A percentile compares a stretch with the other conserved stretches of the same genome.
These are phyloP conservation scores for Colletotrichum plurivorum DNA, from an alignment of 2,329 filamentous ascomycete genomes.

Conservation along the genomic window DNA sequence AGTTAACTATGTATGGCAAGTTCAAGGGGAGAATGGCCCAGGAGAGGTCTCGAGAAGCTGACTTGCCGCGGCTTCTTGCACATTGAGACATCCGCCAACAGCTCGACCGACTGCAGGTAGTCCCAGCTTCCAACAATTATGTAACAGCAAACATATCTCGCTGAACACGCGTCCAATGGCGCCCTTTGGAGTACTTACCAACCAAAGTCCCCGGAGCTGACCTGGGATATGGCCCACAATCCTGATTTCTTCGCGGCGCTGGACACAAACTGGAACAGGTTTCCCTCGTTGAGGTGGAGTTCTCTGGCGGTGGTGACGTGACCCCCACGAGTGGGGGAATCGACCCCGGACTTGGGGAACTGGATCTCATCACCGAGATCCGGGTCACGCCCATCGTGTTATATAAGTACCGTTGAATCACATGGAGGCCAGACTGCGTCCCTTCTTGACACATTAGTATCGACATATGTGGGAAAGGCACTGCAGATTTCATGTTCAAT, in stretches of 20 bases:
- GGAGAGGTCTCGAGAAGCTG: no score
- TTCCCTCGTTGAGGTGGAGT: not conserved
- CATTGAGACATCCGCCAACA: not conserved
- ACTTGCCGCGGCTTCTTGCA: not conserved
- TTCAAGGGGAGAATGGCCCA: no score
- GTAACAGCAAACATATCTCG: not conserved
- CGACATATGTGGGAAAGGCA: no score
- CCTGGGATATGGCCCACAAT: not conserved
- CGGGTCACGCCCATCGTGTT: constrained; percentile 18
- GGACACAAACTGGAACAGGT: not conserved
- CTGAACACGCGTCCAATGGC: not conserved
- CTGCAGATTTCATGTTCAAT: no score
- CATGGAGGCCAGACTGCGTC: no score
- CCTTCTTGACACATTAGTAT: no score
- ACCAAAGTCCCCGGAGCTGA: not conserved
- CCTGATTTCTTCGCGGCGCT: not conserved
- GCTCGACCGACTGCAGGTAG: not conserved
- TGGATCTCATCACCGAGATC: constrained; percentile 22
- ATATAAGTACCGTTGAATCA: no score
- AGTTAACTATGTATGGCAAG: no score
- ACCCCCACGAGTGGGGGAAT: constrained; percentile 6
- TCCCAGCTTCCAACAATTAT: not conserved
- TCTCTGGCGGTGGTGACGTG: not conserved
- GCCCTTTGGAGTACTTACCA: no score
- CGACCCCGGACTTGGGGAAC: not conserved